Evolutionary conservation across 345 rosid genomes (phyloP).

Genomic region (Euphorbia peplus): DNA sequence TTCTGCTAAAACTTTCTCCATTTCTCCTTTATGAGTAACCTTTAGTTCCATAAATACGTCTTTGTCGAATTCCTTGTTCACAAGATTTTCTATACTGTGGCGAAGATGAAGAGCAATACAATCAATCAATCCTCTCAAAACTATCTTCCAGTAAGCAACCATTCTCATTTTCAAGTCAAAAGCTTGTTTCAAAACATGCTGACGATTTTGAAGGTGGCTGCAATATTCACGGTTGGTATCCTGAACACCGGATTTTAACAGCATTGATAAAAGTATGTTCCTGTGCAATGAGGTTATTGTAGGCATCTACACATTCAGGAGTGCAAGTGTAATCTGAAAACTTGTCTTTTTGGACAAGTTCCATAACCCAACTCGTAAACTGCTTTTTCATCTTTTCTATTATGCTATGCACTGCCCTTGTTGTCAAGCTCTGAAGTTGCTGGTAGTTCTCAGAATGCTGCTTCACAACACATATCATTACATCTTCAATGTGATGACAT

Average conservation of each 20-base stretch:
- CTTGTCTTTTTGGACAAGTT: constrained; percentile 37
- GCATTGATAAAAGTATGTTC: constrained; percentile 2
- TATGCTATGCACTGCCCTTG: constrained; percentile 25
- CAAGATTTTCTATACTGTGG: constrained; percentile 10
- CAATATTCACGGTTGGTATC: not conserved
- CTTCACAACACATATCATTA: constrained; percentile 15
- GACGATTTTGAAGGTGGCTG: not conserved
- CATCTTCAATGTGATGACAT: constrained; percentile 28
- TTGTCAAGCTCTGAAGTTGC: constrained; percentile 15
- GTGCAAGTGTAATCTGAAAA: constrained; percentile 33
- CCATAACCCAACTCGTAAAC: constrained; percentile 26
- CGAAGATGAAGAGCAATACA: constrained; percentile 24
- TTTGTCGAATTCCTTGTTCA: constrained; percentile 23
- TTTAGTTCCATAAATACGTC: constrained; percentile 23
- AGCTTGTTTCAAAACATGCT: constrained; percentile 6
- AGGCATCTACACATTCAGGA: constrained; percentile 27
- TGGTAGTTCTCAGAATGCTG: constrained; percentile 19
- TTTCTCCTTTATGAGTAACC: constrained; percentile 12
- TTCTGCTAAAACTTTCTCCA: constrained; percentile 31
- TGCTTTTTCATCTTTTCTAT: constrained; percentile 29
- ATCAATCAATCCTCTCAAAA: constrained; percentile 30
- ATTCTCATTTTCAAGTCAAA: constrained; percentile 32
- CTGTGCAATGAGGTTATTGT: constrained; percentile 23
- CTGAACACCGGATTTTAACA: not conserved
- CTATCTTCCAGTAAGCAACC: constrained; percentile 34